A percentile compares a stretch with the other conserved stretches of the same genome.
Conservation (phyloP, 176 grass and related monocot species). For the Eleusine coracana region DNA sequence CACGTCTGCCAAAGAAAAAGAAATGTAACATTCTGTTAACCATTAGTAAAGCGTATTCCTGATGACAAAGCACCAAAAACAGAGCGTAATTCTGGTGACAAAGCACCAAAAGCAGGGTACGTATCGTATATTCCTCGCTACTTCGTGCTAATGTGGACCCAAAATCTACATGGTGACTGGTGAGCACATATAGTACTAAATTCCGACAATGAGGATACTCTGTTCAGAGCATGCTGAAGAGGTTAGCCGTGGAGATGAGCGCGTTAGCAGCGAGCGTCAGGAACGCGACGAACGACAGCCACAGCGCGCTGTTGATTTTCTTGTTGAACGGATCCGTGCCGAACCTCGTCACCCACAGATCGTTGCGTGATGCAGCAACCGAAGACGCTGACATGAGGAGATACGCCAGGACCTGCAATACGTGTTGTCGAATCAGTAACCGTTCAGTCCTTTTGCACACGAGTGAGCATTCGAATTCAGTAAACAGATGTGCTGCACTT, state of each 20-base stretch:
- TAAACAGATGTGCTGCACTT: constrained; percentile 6
- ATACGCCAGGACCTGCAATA: constrained; percentile 77
- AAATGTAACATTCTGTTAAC: background rate
- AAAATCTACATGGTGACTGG: constrained; percentile 32
- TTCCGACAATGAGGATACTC: too few relatives aligned
- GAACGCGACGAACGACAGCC: constrained; percentile 80
- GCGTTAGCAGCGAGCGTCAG: constrained; percentile 67
- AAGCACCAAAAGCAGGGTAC: background rate
- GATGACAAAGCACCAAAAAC: background rate
- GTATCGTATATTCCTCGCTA: background rate
- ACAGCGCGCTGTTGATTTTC: constrained; percentile 69
- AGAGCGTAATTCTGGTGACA: background rate
- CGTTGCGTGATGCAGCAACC: constrained; percentile 72
- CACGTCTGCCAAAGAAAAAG: background rate
- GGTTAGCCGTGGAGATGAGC: constrained; percentile 76
- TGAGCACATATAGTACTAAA: background rate
- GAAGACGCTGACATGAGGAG: constrained; percentile 93
- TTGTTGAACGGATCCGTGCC: constrained; percentile 74
- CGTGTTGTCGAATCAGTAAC: background rate
- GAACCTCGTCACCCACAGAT: constrained; percentile 87
- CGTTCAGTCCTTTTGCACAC: background rate
- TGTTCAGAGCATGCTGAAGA: constrained; percentile 60
- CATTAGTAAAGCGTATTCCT: constrained; percentile 6
- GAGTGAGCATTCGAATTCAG: background rate
- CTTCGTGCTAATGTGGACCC: background rate